Evolutionary conservation across 2,329 filamentous ascomycete species (phyloP).

Genomic region (Camillea tinctor): DNA sequence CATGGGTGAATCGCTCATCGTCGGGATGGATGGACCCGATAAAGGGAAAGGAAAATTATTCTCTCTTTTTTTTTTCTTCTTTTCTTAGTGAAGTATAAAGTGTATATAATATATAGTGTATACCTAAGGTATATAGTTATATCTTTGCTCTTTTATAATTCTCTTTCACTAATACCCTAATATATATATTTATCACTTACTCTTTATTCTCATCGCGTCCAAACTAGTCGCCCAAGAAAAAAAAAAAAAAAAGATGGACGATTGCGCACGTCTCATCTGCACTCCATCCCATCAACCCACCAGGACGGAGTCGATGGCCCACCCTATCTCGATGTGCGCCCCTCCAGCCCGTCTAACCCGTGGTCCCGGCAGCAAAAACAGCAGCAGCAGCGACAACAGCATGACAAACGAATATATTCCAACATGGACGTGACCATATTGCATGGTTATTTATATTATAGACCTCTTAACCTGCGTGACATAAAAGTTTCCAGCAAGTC

Average conservation of each 20-base stretch:
- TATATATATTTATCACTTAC: too few species aligned
- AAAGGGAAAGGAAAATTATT: neutral
- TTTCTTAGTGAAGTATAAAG: too few species aligned
- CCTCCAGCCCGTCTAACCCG: neutral
- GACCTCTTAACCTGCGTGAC: neutral
- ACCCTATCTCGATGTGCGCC: slow-evolving; percentile 13
- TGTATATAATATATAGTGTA: too few species aligned
- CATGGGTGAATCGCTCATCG: neutral
- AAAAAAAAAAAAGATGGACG: neutral
- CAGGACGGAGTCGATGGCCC: slow-evolving; percentile 18
- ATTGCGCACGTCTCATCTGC: slow-evolving; percentile 1
- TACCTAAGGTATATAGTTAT: too few species aligned
- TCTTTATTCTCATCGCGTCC: too few species aligned
- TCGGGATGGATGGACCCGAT: neutral
- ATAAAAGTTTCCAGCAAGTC: too few species aligned
- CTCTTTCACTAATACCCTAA: too few species aligned
- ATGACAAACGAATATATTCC: neutral
- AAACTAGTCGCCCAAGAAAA: neutral
- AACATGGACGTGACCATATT: neutral
- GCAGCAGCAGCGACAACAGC: too few species aligned
- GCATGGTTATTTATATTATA: neutral
- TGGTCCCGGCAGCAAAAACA: neutral
- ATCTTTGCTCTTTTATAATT: too few species aligned
- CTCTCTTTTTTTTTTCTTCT: too few species aligned
- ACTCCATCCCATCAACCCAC: slow-evolving; percentile 4